Evolutionary conservation across 1,139 yeast species (phyloP), one percentile per base, ranked within the genome.

Genomic region (Debaryomycetaceae sp.): DNA sequence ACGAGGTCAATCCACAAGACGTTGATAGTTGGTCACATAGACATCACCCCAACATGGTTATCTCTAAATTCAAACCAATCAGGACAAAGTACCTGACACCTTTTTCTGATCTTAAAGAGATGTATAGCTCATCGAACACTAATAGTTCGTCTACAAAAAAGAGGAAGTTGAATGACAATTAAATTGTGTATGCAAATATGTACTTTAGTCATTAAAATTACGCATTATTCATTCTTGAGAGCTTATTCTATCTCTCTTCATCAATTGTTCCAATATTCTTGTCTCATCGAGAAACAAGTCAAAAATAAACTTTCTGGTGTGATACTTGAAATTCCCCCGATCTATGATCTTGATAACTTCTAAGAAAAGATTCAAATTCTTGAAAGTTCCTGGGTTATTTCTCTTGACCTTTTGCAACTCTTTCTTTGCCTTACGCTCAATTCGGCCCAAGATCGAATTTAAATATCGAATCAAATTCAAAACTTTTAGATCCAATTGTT

Each of bases 321-420:
- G 77, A 40, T 76, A 78, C 47, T 85, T 80, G 65, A 82, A 87
- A 47, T 80, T 79, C 54, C 85, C 90, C 45, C 73, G 72, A 47
- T 85, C 90, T 53, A 90, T 71, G 46, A 85, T 68, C 43, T 76
- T 72, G 57, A 87, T 71, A 3, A 85, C 81, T 45, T 82, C 78
- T 48, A 75, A 63, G 55, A 86, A 84, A 44, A 88, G 65, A 6
- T 72, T 79, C 8, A 80, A 74, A 49, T 70, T 76, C 42, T 76
- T 80, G 61, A 88, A 89, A 17, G 80, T 60, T 30, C 72, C 73
- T 0, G 86, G 83, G 45, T 76, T 68, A 41, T 66, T 69, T 30
- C 72, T 66, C 50, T 85, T 82, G 47, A 88, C 58, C 40, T 73
- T 75, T 8, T 76, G 77, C 45, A 90, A 72, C 44, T 80, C 84